Conservation (phyloP, 1,284 basidiomycete genomes). For the Amylostereum chailletii region DNA sequence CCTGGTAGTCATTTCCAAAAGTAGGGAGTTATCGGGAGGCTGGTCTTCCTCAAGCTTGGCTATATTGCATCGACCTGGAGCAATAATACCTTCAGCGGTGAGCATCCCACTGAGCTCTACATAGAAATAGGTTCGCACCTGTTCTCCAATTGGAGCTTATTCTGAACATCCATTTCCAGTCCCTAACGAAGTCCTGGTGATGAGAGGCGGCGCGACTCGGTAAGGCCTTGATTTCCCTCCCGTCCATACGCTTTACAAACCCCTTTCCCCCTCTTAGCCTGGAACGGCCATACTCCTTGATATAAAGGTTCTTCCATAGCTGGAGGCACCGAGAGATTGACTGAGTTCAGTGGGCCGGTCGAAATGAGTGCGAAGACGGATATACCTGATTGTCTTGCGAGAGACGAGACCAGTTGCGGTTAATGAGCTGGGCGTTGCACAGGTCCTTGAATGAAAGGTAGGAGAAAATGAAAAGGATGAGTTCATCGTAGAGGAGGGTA, state of each 20-base stretch:
- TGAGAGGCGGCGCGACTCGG: slow-evolving; percentile 37
- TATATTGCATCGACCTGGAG: slow-evolving; percentile 42
- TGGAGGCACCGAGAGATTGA: slow-evolving; percentile 17
- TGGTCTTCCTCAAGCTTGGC: slow-evolving; percentile 3
- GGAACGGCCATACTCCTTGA: slow-evolving; percentile 52
- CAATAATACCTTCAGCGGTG: neutral
- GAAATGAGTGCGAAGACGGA: slow-evolving; percentile 13
- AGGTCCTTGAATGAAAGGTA: slow-evolving; percentile 59
- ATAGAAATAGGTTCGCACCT: slow-evolving; percentile 32
- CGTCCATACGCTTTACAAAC: slow-evolving; percentile 44
- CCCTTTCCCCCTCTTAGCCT: slow-evolving; percentile 61
- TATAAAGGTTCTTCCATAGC: slow-evolving; percentile 51
- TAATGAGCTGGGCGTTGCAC: slow-evolving; percentile 54
- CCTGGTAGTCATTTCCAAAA: slow-evolving; percentile 19
- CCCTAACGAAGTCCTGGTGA: slow-evolving; percentile 30
- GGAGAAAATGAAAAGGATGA: slow-evolving; percentile 65
- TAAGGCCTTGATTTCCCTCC: slow-evolving; percentile 48
- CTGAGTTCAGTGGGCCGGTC: slow-evolving; percentile 1
- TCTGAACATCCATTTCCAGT: slow-evolving; percentile 82
- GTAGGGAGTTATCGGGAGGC: neutral
- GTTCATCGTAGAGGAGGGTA: slow-evolving; percentile 60
- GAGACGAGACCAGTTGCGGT: slow-evolving; percentile 57
- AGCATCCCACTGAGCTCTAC: too few species aligned
- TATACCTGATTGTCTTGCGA: slow-evolving; percentile 49
- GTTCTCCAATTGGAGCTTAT: slow-evolving; percentile 74